These are phyloP conservation scores for Xylaria sp. DNA, from an alignment of 2,329 filamentous ascomycete species.

Conservation along the genomic window DNA sequence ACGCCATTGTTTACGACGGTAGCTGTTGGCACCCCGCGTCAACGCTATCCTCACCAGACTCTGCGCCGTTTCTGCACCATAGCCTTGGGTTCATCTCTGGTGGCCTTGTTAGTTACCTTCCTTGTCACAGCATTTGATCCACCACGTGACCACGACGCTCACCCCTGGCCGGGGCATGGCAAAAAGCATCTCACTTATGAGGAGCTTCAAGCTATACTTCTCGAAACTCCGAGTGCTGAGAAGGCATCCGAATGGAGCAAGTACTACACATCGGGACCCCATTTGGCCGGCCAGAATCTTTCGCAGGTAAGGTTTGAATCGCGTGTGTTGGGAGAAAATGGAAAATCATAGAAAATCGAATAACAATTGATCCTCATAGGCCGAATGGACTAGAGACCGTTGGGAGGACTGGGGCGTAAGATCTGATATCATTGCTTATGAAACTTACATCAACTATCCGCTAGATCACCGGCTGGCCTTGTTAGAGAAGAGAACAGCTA, in stretches of 20 bases:
- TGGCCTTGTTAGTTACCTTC: conserved; percentile 62
- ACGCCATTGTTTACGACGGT: conserved; percentile 76
- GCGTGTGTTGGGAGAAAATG: background rate
- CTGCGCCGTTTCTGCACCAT: conserved; percentile 75
- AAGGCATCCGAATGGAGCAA: conserved; percentile 76
- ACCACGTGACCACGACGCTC: conserved; percentile 41
- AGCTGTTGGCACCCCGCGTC: conserved; percentile 62
- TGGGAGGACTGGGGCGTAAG: conserved; percentile 79
- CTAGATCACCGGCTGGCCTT: conserved; percentile 75
- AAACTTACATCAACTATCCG: conserved; percentile 83
- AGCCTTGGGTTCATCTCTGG: conserved; percentile 64
- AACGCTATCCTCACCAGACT: conserved; percentile 68
- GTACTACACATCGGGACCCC: conserved; percentile 81
- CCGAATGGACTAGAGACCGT: conserved; percentile 77
- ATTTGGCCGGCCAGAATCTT: conserved; percentile 81
- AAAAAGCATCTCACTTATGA: conserved; percentile 56
- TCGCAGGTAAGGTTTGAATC: conserved; percentile 65
- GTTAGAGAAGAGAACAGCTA: conserved; percentile 61
- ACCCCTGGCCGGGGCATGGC: conserved; percentile 46
- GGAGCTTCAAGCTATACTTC: conserved; percentile 66
- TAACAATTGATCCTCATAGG: conserved; percentile 53
- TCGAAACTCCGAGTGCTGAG: conserved; percentile 67
- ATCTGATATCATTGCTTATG: conserved; percentile 74
- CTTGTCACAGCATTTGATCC: conserved; percentile 53
- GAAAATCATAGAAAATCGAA: background rate